Percentiles rank a stretch among this genome's conserved stretches.
Conservation (phyloP, 805 yeast species). For the Candida adriatica region DNA sequence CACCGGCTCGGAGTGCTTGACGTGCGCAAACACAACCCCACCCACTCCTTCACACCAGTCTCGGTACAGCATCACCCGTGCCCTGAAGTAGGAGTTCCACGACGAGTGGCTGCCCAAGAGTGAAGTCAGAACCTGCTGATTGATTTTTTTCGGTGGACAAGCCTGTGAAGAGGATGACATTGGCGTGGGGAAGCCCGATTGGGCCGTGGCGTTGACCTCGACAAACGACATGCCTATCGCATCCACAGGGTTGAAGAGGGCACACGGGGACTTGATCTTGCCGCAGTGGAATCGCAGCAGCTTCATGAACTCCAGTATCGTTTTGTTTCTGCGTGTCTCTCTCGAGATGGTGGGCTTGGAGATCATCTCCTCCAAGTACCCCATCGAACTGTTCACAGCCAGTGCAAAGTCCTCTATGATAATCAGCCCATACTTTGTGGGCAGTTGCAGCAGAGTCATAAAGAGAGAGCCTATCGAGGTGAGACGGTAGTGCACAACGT, state of each 20-base stretch:
- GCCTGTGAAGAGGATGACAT: background rate
- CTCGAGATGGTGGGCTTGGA: slow-evolving; percentile 3
- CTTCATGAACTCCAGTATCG: slow-evolving; percentile 12
- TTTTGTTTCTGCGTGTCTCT: slow-evolving; percentile 7
- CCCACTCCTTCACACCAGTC: slow-evolving; percentile 15
- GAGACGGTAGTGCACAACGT: slow-evolving; percentile 1
- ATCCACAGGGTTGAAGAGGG: slow-evolving; percentile 14
- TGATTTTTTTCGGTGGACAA: background rate
- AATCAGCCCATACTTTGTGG: slow-evolving; percentile 10
- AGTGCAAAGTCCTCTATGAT: slow-evolving; percentile 21
- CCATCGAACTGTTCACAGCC: slow-evolving; percentile 9
- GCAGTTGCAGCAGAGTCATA: slow-evolving; percentile 2
- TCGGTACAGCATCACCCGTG: slow-evolving; percentile 18
- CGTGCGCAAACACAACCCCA: slow-evolving; percentile 13
- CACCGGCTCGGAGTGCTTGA: slow-evolving; percentile 16
- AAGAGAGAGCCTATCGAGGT: slow-evolving; percentile 3
- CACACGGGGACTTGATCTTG: slow-evolving; percentile 12
- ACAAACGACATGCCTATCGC: slow-evolving; percentile 19
- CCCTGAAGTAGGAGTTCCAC: slow-evolving; percentile 15
- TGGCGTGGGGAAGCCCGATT: background rate
- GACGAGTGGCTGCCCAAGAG: slow-evolving; percentile 17
- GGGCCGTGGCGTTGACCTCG: slow-evolving; percentile 5
- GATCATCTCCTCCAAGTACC: slow-evolving; percentile 8
- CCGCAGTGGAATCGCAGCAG: slow-evolving; percentile 11
- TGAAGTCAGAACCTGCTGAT: slow-evolving; percentile 19